Percentiles rank a stretch among this genome's conserved stretches.
phyloP scores from a whole-genome alignment of 164 flowering plant species.

The Pachysandra terminalis region DNA sequence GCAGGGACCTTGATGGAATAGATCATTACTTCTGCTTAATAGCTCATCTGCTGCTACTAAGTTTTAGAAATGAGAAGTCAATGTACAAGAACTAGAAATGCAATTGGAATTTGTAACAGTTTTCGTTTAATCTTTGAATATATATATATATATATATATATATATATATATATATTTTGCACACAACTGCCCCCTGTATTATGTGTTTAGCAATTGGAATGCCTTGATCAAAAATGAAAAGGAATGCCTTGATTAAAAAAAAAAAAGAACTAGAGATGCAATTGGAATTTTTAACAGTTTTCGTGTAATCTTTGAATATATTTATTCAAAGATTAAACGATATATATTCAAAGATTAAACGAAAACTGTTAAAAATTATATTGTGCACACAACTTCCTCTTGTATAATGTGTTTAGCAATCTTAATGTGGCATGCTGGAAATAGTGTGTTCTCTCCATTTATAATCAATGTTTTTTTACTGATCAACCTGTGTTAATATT shows the following conservation, averaged over 20 bases:
- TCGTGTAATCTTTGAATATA: background rate
- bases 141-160: too few species aligned
- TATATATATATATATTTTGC: too few species aligned
- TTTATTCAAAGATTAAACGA: background rate
- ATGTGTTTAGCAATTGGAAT: slow-evolving; percentile 17
- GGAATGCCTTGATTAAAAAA: too few species aligned
- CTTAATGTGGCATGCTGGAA: too few species aligned
- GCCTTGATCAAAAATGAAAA: too few species aligned
- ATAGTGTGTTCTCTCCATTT: too few species aligned
- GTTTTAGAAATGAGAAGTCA: background rate
- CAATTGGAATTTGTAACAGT: background rate
- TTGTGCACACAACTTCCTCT: background rate
- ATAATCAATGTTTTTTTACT: too few species aligned
- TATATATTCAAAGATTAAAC: background rate
- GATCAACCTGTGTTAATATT: too few species aligned
- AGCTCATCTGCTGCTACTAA: background rate
- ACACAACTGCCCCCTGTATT: background rate
- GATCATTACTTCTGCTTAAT: background rate
- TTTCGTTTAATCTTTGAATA: background rate
- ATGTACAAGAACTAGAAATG: background rate
- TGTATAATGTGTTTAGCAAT: slow-evolving; percentile 12
- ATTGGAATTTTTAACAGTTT: background rate
- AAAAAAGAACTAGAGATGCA: background rate
- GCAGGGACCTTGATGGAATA: background rate
- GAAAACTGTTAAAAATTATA: background rate